phyloP scores from a whole-genome alignment of 805 yeast genomes.

The Wickerhamomyces queroliae region DNA sequence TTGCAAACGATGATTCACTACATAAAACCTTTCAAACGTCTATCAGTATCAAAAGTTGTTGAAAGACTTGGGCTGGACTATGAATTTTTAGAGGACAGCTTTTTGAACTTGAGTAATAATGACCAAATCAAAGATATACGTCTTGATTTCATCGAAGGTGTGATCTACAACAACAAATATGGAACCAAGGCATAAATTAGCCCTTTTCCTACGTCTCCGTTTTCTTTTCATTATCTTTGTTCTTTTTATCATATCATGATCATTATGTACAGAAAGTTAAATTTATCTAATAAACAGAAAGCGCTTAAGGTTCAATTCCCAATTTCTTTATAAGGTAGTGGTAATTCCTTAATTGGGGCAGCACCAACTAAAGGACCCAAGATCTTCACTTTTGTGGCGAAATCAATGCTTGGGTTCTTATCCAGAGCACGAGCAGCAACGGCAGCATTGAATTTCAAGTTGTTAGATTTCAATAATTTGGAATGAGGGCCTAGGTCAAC shows the following conservation, averaged over 20 bases:
- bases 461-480: constrained; percentile 11
- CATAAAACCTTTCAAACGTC: constrained; percentile 21
- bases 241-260: not conserved
- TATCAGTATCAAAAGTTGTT: constrained; percentile 15
- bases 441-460: constrained; percentile 17
- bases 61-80: constrained; percentile 10
- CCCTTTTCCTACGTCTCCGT: not conserved
- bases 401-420: constrained; percentile 16
- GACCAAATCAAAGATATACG: constrained; percentile 15
- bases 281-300: not conserved
- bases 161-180: constrained; percentile 14
- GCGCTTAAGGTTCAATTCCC: not conserved
- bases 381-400: constrained; percentile 17
- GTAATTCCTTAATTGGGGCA: constrained; percentile 20
- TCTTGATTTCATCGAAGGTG: constrained; percentile 20
- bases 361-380: constrained; percentile 23
- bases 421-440: constrained; percentile 22
- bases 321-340: not conserved
- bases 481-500: not conserved
- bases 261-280: not conserved
- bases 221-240: too few species aligned
- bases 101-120: constrained; percentile 16
- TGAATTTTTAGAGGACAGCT: constrained; percentile 19
- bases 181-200: not conserved
- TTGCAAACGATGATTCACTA: constrained; percentile 20